phyloP scores from a whole-genome alignment of 1,284 basidiomycete species.

The Fistulinella cinereoalba region DNA sequence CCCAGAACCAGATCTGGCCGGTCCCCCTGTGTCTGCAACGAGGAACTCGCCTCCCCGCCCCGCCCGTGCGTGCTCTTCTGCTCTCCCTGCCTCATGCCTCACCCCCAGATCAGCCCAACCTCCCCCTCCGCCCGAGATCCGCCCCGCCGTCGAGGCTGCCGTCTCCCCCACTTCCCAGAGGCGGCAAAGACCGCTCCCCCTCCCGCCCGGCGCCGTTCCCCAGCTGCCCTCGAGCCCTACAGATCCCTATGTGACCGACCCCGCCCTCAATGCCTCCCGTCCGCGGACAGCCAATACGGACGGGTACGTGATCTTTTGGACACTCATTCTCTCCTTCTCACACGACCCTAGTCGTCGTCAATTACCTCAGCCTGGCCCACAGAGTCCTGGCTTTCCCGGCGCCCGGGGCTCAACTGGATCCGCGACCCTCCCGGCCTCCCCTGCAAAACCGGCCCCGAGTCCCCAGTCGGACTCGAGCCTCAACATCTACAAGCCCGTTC shows the following conservation, averaged over 20 bases:
- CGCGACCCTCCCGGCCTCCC: conserved; percentile 14
- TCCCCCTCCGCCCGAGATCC: conserved; percentile 19
- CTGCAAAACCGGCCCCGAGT: conserved; percentile 12
- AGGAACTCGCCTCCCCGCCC: conserved; percentile 21
- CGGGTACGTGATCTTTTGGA: conserved; percentile 14
- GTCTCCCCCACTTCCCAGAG: conserved; percentile 38
- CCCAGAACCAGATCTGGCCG: conserved; percentile 18
- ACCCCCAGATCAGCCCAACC: conserved; percentile 11
- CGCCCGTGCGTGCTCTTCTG: conserved; percentile 20
- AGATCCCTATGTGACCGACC: conserved; percentile 18
- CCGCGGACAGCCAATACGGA: conserved; percentile 28
- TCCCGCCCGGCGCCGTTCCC: conserved; percentile 23
- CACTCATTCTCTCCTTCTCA: not conserved
- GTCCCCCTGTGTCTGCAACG: conserved; percentile 9
- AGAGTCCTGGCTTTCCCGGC: conserved; percentile 9
- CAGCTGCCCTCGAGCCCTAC: conserved; percentile 15
- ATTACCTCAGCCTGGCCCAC: conserved; percentile 23
- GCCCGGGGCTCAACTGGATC: conserved; percentile 25
- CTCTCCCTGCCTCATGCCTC: not conserved
- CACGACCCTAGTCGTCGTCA: conserved; percentile 26
- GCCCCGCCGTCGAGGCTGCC: conserved; percentile 21
- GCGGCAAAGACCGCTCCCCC: conserved; percentile 30
- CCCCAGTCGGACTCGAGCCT: conserved; percentile 21
- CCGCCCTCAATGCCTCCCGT: conserved; percentile 18
- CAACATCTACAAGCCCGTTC: conserved; percentile 33